These are phyloP conservation scores for Aureobasidium sp. DNA, from an alignment of 2,329 filamentous ascomycete genomes.

Conservation along the genomic window DNA sequence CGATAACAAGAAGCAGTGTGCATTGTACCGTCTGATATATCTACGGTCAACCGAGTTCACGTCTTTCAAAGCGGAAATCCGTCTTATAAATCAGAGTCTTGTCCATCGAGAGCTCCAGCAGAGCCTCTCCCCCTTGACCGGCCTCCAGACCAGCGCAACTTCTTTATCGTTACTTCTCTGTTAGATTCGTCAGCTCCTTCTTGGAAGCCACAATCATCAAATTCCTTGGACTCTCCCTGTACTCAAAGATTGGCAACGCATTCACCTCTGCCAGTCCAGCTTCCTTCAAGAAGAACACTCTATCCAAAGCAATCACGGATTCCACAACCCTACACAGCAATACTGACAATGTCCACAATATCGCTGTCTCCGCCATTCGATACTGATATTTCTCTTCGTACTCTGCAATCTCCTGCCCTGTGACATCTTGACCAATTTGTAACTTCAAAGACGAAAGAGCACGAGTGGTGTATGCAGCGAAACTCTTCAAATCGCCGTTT, in stretches of 20 bases:
- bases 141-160: no score
- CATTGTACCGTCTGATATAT: no score
- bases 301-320: slow-evolving; percentile 16
- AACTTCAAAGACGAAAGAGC: slow-evolving; percentile 13
- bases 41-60: no score
- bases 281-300: slow-evolving; percentile 14
- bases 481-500: slow-evolving; percentile 15
- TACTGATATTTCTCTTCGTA: slow-evolving; percentile 13
- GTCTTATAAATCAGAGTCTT: no score
- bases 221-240: slow-evolving; percentile 17
- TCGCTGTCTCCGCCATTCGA: slow-evolving; percentile 15
- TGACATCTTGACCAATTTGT: slow-evolving; percentile 6
- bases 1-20: no score
- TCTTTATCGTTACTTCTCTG: not conserved
- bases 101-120: no score
- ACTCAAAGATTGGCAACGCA: slow-evolving; percentile 14
- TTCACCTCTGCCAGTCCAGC: slow-evolving; percentile 1
- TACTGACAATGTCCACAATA: slow-evolving; percentile 18
- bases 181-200: not conserved
- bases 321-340: slow-evolving; percentile 18
- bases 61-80: no score
- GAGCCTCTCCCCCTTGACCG: no score
- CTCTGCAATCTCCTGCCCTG: slow-evolving; percentile 12
- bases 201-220: slow-evolving; percentile 17
- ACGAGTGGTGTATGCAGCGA: slow-evolving; percentile 8